Percentiles rank a stretch among this genome's conserved stretches.
These are phyloP conservation scores for Grammothele lineata DNA, from an alignment of 768 basidiomycete species.

Conservation along the genomic window DNA sequence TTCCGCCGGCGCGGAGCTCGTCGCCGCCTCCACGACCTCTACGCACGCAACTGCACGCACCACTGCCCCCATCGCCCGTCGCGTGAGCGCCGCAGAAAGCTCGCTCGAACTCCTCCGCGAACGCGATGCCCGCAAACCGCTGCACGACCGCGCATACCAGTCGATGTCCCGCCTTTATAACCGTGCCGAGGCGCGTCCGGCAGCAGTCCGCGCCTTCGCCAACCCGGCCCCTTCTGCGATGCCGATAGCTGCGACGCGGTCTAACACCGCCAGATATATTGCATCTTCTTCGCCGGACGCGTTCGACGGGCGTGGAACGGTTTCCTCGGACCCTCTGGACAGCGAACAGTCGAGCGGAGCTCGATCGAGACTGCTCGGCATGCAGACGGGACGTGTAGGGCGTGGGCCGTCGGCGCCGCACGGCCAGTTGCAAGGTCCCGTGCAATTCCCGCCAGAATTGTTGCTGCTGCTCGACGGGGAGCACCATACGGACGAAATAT, in stretches of 20 bases:
- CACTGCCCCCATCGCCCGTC: slow-evolving; percentile 23
- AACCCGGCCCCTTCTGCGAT: too few relatives aligned
- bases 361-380: slow-evolving; percentile 25
- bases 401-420: slow-evolving; percentile 28
- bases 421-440: slow-evolving; percentile 11
- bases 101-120: slow-evolving; percentile 61
- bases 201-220: too few relatives aligned
- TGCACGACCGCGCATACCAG: slow-evolving; percentile 16
- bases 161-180: slow-evolving; percentile 19
- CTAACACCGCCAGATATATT: too few relatives aligned
- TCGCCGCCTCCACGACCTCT: slow-evolving; percentile 13
- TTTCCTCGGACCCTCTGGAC: slow-evolving; percentile 18
- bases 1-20: slow-evolving; percentile 27
- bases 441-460: slow-evolving; percentile 56
- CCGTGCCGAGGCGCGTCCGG: neutral
- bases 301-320: too few relatives aligned
- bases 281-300: too few relatives aligned
- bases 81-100: slow-evolving; percentile 65
- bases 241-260: too few relatives aligned
- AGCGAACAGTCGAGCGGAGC: slow-evolving; percentile 25
- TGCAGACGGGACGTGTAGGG: slow-evolving; percentile 41
- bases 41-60: neutral
- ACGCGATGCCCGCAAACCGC: slow-evolving; percentile 30
- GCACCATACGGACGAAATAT: slow-evolving; percentile 90
- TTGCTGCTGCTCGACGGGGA: slow-evolving; percentile 73